A percentile compares a stretch with the other conserved stretches of the same genome.
These are phyloP conservation scores for Yarrowia sp. DNA, from an alignment of 805 yeast genomes.

Conservation along the genomic window DNA sequence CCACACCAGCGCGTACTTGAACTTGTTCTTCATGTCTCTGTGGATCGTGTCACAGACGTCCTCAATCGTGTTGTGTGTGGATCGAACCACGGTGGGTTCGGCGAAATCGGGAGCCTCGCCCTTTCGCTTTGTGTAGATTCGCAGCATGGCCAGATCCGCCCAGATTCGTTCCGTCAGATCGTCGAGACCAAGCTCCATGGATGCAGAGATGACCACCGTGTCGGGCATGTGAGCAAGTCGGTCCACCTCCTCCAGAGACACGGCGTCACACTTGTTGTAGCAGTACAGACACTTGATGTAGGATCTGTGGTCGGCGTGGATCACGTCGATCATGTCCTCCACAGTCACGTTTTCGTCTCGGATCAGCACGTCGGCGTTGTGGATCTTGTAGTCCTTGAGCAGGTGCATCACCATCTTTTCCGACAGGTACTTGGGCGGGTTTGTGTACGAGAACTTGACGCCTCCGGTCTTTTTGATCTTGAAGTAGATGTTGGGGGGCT, in stretches of 20 bases:
- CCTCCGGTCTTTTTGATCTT: slow-evolving; percentile 90
- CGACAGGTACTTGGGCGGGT: slow-evolving; percentile 81
- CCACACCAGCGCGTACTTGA: slow-evolving; percentile 96
- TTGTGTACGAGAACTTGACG: slow-evolving; percentile 76
- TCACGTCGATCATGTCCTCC: slow-evolving; percentile 90
- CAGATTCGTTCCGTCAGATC: slow-evolving; percentile 93
- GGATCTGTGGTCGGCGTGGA: slow-evolving; percentile 85
- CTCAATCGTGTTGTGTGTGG: slow-evolving; percentile 72
- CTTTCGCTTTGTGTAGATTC: slow-evolving; percentile 84
- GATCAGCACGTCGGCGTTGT: slow-evolving; percentile 90
- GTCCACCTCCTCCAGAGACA: slow-evolving; percentile 92
- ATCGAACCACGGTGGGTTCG: slow-evolving; percentile 92
- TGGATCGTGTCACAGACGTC: slow-evolving; percentile 92
- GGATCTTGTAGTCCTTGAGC: slow-evolving; percentile 84
- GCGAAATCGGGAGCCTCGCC: slow-evolving; percentile 80
- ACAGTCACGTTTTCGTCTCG: slow-evolving; percentile 89
- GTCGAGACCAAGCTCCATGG: slow-evolving; percentile 80
- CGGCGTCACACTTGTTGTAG: slow-evolving; percentile 94
- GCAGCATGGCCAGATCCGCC: slow-evolving; percentile 79
- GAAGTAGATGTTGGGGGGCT: slow-evolving; percentile 78
- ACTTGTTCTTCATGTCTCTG: slow-evolving; percentile 87
- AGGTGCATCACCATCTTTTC: slow-evolving; percentile 80
- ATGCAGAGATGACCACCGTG: slow-evolving; percentile 94
- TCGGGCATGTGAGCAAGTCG: slow-evolving; percentile 90
- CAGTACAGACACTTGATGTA: slow-evolving; percentile 92